Evolutionary conservation across 2,329 filamentous ascomycete genomes (phyloP).

Genomic region (Diaporthe australafricana): DNA sequence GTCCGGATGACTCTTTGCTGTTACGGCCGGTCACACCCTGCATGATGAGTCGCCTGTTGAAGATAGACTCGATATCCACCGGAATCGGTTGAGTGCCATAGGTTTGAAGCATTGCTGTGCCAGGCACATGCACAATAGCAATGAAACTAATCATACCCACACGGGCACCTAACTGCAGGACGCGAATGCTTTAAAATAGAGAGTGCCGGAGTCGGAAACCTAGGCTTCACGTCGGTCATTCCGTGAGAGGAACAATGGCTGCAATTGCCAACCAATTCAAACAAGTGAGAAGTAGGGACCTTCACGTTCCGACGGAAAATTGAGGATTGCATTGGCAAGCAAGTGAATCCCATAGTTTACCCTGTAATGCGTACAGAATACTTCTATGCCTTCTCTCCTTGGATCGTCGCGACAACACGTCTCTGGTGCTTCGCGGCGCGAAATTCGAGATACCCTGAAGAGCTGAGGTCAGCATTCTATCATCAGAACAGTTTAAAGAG

Average conservation of each 20-base stretch:
- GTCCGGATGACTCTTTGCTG: not conserved
- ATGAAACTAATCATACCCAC: slow-evolving; percentile 27
- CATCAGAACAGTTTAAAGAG: not conserved
- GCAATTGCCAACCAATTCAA: not conserved
- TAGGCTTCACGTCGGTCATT: not conserved
- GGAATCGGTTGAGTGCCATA: not conserved
- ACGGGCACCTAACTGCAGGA: not conserved
- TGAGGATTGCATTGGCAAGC: not conserved
- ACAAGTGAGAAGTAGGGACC: not conserved
- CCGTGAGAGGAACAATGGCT: not conserved
- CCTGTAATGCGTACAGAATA: not conserved
- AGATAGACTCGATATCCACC: not conserved
- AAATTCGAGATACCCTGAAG: slow-evolving; percentile 84
- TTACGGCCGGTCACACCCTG: not conserved
- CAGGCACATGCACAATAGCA: slow-evolving; percentile 3
- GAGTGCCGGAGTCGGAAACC: too few relatives aligned
- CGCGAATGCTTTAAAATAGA: not conserved
- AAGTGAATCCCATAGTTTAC: not conserved
- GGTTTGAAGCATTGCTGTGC: not conserved
- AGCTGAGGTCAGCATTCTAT: slow-evolving; percentile 56
- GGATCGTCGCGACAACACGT: slow-evolving; percentile 91
- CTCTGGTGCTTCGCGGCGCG: slow-evolving; percentile 79
- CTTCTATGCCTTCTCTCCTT: slow-evolving; percentile 77
- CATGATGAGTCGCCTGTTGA: not conserved
- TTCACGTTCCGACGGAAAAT: not conserved